Base-by-base conservation (phyloP, 202 grass and related monocot species). In the Bolboschoenoplectus hybrid region DNA sequence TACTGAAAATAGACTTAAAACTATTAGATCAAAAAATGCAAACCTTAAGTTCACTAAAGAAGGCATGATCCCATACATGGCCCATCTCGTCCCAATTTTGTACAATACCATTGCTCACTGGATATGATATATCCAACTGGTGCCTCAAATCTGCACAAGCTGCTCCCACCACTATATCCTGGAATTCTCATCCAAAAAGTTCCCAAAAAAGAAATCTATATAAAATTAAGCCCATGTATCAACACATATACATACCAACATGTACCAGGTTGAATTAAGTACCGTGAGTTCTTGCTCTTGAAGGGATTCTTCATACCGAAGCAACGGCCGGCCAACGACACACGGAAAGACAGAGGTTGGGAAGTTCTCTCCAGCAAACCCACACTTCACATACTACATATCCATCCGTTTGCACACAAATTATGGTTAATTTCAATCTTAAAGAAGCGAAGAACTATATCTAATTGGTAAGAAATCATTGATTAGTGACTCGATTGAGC, bases 21-120 rank as follows among this genome's bases (percentile, higher is more conserved):
- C 6, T 77, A 38, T 56, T 57, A 39, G 6, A 77, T 92, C 69
- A 69, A 75, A 49, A 80, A 55, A 78, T 32, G 49, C 46, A 79
- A 89, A 95, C 96, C 90, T 98, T 95, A 38, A 98, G 93, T 85
- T 98, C 96, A 81, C 96, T 98, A 75, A 91, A 92, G 81, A 98
- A 98, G 70, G 96, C 93, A 92, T 98, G 86, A 90, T 98, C 91
- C 93, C 96, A 98, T 84, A 98, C 88, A 90, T 98, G 96, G 68
- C 91, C 90, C 93, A 98, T 98, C 77, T 98, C 96, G 62, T 98
- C 96, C 96, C 96, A 98, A 84, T 95, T 98, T 84, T 98, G 96
- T 74, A 95, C 91, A 89, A 98, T 98, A 40, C 93, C 96, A 88
- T 98, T 98, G 63, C 70, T 91, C 40, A 98, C 93, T 82, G 91